A percentile compares a stretch with the other conserved stretches of the same genome.
These are phyloP conservation scores for Syzygium grande DNA, from an alignment of 345 rosid species.

Conservation along the genomic window DNA sequence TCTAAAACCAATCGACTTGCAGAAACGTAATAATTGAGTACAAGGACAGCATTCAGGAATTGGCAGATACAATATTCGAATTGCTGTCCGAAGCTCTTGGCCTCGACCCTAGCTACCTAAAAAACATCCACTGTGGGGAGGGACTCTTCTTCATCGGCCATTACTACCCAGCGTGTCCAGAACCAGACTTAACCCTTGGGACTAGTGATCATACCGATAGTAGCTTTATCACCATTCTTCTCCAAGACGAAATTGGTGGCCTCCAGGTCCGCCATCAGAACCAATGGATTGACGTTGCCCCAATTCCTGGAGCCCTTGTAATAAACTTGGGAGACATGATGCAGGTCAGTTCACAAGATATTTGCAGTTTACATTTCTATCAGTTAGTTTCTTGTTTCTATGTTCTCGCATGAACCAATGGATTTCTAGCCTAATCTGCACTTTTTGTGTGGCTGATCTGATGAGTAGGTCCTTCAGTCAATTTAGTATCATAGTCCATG, in stretches of 20 bases:
- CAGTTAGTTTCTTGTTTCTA: not conserved
- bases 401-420: not conserved
- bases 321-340: constrained; percentile 21
- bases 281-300: constrained; percentile 21
- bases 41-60: not conserved
- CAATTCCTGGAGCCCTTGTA: constrained; percentile 7
- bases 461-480: not conserved
- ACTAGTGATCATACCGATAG: constrained; percentile 16
- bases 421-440: not conserved
- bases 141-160: constrained; percentile 8
- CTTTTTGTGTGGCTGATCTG: not conserved
- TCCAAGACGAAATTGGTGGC: constrained; percentile 27
- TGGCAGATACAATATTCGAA: constrained; percentile 6
- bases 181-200: constrained; percentile 29
- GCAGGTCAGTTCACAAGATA: constrained; percentile 5
- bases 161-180: constrained; percentile 39
- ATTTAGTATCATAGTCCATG: not conserved
- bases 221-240: constrained; percentile 18
- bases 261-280: constrained; percentile 22
- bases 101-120: constrained; percentile 5
- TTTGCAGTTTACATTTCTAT: not conserved
- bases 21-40: constrained; percentile 22
- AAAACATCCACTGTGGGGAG: constrained; percentile 13
- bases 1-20: not conserved
- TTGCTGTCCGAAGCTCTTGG: constrained; percentile 34